Evolutionary conservation across 495 filamentous ascomycete species (phyloP), one percentile per base, ranked within the genome.

Genomic region (Aeminium ludgeri): DNA sequence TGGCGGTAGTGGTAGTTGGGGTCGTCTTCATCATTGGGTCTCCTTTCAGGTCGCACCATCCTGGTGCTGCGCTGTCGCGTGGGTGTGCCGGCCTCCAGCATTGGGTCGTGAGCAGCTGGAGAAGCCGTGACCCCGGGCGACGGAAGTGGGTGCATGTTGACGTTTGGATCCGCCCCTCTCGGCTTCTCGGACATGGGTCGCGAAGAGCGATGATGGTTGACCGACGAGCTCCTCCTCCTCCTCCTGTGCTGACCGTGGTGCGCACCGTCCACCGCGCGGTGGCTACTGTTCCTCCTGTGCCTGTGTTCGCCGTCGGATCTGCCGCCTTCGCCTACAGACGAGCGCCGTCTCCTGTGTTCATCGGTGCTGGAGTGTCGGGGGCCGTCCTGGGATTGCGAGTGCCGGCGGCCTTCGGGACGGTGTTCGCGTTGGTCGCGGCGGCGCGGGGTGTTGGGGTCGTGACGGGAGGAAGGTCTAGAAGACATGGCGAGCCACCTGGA

Each of bases 1-100:
- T 93, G 79, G 30, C 81, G 74, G 57, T 96, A 96, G 54, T 93
- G 72, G 55, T 92, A 96, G 54, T 96, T 89, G 8, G 86, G 86
- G 56, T 95, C 82, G 46, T 86, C 80, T 41, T 61, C 67, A 43
- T 85, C 78, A 43, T 86, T 79, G 18, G 77, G 74, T 44, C 75
- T 77, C 39, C 91, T 73, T 55, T 99, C 89, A 2, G 91, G 91
- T 46, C 80, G 70, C 45, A 96, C 76, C 39, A 99, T 63, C 50
- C 79, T 91, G 49, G 76, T 74, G 57, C 93, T 95, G 34, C 84
- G 68, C 16, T 13, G 10, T 6, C 29, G 37, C 20, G 43, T 17
- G n/a, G 25, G 27, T 3, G 20, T 34, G n/a, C 31, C 38, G 2
- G 37, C 41, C 28, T 44, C 46, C 11, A 53, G 41, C 46, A 53